Conservation (phyloP, 164 flowering plant genomes). For the Chimonanthus praecox region DNA sequence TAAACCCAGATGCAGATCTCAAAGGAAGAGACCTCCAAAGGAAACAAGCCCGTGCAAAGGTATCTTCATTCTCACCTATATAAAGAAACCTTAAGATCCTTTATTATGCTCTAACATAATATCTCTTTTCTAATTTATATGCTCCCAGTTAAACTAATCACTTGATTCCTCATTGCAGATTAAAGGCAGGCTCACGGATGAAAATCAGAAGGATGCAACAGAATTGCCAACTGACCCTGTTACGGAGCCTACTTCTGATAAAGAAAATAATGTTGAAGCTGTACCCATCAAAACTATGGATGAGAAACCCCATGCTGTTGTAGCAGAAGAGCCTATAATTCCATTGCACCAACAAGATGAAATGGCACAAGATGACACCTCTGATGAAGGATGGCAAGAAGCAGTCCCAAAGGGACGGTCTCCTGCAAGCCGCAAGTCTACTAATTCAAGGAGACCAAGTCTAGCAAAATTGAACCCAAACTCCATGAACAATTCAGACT, state of each 20-base stretch:
- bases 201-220: constrained; percentile 11
- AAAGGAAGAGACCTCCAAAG: constrained; percentile 77
- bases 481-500: constrained; percentile 20
- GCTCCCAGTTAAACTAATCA: not conserved
- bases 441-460: constrained; percentile 33
- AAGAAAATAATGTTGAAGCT: constrained; percentile 57
- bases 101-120: not conserved
- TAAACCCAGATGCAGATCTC: constrained; percentile 72
- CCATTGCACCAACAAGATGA: constrained; percentile 26
- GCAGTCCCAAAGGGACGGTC: constrained; percentile 63
- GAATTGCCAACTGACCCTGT: constrained; percentile 27
- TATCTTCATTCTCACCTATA: constrained; percentile 9
- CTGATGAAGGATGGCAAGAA: constrained; percentile 95
- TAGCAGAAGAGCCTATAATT: constrained; percentile 19
- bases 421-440: constrained; percentile 29
- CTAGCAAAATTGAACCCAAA: constrained; percentile 42
- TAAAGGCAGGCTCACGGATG: constrained; percentile 28
- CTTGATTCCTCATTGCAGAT: constrained; percentile 21
- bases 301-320: constrained; percentile 31
- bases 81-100: not conserved
- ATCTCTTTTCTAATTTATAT: constrained; percentile 24
- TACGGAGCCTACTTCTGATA: constrained; percentile 45
- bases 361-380: constrained; percentile 28
- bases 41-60: constrained; percentile 90
- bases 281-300: constrained; percentile 24